Evolutionary conservation across 495 filamentous ascomycete species (phyloP), one percentile per base, ranked within the genome.

Genomic region (Neurospora sp.): DNA sequence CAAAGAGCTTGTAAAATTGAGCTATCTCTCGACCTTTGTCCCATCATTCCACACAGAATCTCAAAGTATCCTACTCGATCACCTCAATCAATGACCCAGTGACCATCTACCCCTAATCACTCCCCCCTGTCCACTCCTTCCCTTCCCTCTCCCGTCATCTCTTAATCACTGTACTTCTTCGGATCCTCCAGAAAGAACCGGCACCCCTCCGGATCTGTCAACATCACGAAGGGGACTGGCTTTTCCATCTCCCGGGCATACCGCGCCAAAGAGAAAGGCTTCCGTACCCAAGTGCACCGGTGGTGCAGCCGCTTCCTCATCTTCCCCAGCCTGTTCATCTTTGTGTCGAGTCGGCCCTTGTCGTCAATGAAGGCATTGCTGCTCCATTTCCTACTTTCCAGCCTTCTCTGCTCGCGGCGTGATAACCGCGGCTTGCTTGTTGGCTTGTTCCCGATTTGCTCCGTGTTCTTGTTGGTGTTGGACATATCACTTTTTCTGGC

Each of bases 301-400:
- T 37, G 22, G 5, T 3, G 53, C 3, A 27, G 11, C 14, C 27
- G 18, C 22, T 31, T 31, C 0, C 53, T 0, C 53, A 31, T 35
- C 22, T 31, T 31, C 0, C 53, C 0, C 53, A 31, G 7, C 1
- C 22, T 14, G 14, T 66, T 66, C 27, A 66, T 35, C 3, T 16
- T 31, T 0, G 14, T 35, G 27, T 66, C 3, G 0, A 35, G 12
- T 0, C 12, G 14, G 27, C 27, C 14, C 0, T 9, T 66, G 0
- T 35, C 11, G 14, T 66, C 53, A 0, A 66, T 8, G 2, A 66
- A 5, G 11, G 3, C 10, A 1, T 37, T 14, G 27, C 14, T 59
- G 48, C 0, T 1, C 48, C 48, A 59, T 3, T 31, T 31, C 27
- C 27, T 31, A 31, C 27, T 31, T 31, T 31, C 3, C 27, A 31